Base-by-base conservation (phyloP, 192 early-diverging fungal species). In the Chytriomyces confervae region DNA sequence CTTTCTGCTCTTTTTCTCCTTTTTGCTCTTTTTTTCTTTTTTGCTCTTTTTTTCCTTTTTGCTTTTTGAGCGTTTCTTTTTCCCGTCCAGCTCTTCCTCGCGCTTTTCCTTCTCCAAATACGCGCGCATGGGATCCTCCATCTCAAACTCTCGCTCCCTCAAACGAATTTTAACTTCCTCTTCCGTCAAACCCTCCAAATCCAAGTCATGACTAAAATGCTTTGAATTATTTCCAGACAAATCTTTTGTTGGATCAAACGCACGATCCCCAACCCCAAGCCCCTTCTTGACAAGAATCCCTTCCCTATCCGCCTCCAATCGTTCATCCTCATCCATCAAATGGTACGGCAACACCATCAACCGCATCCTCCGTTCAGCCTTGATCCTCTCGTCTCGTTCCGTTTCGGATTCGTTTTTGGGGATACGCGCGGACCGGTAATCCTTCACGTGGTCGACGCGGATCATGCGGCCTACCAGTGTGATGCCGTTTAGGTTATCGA, bases 401-500 rank as follows among this genome's bases (percentile, higher is more conserved):
- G 81, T 79, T 62, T 66, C 75, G 50, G 83, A 83, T 50, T 76
- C 75, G 49, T 51, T 27, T 6, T 66, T 44, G 0, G 16, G 18
- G n/a, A 76, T 36, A 20, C 50, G 62, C n/a, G 48, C 75, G 29
- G 77, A 69, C 5, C 79, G 62, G 62, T 86, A 86, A 27, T 86
- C 72, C 2, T 53, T 72, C 6, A 86, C 84, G 73, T 86, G 84
- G 49, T 86, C 84, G 0, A 86, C 84, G 6, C 84, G 73, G 23
- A 86, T 50, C 16, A 66, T 86, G 4, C 84, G 75, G 2, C 77
- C 77, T 1, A 73, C 44, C n/a, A 85, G 74, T 68, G 84, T 63
- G 9, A 82, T 82, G 7, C 95, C 95, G 80, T 96, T 96, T 47
- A 99, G 87, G 82, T 99, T 99, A 84, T 99, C 97, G 6, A 99